Base-by-base conservation (phyloP, 805 yeast genomes). In the Kluyveromyces aestuarii region DNA sequence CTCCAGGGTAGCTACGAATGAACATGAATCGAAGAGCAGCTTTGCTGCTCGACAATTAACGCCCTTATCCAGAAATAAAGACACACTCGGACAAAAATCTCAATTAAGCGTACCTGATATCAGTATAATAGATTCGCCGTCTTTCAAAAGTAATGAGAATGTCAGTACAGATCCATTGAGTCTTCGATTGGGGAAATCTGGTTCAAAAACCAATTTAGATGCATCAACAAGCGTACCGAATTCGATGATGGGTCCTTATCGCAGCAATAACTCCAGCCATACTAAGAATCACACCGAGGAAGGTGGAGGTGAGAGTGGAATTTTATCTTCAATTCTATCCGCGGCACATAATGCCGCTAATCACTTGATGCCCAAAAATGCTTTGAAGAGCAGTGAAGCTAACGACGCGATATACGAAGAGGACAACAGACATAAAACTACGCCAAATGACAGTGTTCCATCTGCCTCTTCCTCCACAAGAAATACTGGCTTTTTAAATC, bases 261-360 rank as follows among this genome's bases (percentile, higher is more conserved):
- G 14, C 14, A 30, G 35, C 35, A 30, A 30, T 13, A 30, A 30
- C 35, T 11, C 14, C 8, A 30, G 7, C 14, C 35, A 30, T 11
- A 8, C 8, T 10, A 30, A 13, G 44, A 37, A 10, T 36, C 48
- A 18, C 48, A 43, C 13, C 45, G 27, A 39, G 48, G 43, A 9
- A 46, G 53, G 43, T 11, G 45, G 33, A 7, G 53, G 43, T 3
- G 45, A 43, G 4, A n/a, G 39, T 8, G 77, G 80, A 2, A 52
- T 77, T 13, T 54, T 77, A 1, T 71, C 76, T 1, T 60, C 79
- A 1, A 56, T 77, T 18, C 50, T 76, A 40, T 66, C 71, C 16
- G 75, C 74, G 11, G 80, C 80, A 6, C 78, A 73, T 50, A 72
- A 65, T 47, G 79, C 77, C 2, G 74, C 75, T 2, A 60, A 58